Evolutionary conservation across 768 basidiomycete genomes (phyloP), one percentile per base, ranked within the genome.

Genomic region (Russula earlei): DNA sequence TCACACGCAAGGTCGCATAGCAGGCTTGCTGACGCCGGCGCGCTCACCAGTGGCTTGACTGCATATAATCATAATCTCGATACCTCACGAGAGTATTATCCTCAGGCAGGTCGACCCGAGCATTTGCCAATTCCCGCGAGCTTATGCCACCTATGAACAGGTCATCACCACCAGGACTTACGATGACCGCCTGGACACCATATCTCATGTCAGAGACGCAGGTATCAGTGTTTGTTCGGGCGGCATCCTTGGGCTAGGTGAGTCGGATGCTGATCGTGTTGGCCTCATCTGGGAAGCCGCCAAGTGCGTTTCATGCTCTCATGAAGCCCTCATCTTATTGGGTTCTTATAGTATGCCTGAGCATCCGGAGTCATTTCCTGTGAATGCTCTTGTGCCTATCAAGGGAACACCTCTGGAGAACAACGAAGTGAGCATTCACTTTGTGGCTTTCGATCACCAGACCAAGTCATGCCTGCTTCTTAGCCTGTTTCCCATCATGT

Each of bases 21-120:
- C 44, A 14, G 10, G 44, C 19, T 4, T 38, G 14, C 45, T 45
- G 31, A 44, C 54, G 52, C 36, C 27, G 15, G 15, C 17, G 20
- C 10, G 31, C 24, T 43, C 17, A 25, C 15, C 59, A 91, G 88
- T 34, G 95, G 95, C 29, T 72, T 98, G 65, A 96, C 93, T 44
- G 95, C 95, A 2, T 97, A 98, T 72, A 99, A 99, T 68, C 95
- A 99, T 69, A 99, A 99, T 70, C 81, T 99, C 52, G 95, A 99
- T 70, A 99, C 95, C 0, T 97, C 94, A 31, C 80, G 95, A 59
- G 95, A 98, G 71, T 93, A 85, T 71, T 98, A 98, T 68, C 95
- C 95, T 19, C 75, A 87, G 74, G 92, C 89, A 62, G 43, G 74
- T 44, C 5, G n/a, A 9, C 52, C 46, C 6, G 27, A 58, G 33